Conservation (phyloP, 1,139 yeast species). For the Kurtzmaniella quercitrusa region DNA sequence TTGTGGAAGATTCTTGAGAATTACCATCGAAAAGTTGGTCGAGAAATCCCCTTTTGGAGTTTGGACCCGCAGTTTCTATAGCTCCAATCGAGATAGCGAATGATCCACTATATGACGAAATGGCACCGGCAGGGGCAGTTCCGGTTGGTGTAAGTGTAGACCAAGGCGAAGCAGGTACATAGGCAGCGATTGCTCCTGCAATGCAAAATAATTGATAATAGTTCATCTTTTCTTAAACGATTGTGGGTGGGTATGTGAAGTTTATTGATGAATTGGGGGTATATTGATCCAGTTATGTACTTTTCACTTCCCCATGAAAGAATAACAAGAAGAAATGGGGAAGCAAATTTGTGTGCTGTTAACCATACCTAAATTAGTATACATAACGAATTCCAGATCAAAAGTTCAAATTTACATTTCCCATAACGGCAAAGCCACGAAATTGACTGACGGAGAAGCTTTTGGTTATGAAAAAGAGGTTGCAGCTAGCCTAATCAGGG, state of each 20-base stretch:
- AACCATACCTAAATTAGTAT: not conserved
- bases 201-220: not conserved
- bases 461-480: not conserved
- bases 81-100: conserved; percentile 26
- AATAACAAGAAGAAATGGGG: not conserved
- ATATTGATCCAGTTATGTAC: not conserved
- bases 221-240: not conserved
- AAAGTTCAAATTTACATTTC: not conserved
- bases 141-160: conserved; percentile 27
- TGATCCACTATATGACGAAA: conserved; percentile 21
- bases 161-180: conserved; percentile 24
- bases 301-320: not conserved
- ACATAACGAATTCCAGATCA: not conserved
- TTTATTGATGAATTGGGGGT: not conserved
- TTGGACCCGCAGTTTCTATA: conserved; percentile 13
- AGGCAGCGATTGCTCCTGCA: conserved; percentile 11
- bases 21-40: not conserved
- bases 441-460: not conserved
- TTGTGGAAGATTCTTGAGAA: not conserved
- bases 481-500: conserved; percentile 1
- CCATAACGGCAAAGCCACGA: not conserved
- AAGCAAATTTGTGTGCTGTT: not conserved
- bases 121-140: conserved; percentile 19
- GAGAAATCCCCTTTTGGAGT: conserved; percentile 4
- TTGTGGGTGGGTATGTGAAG: not conserved